A percentile compares a stretch with the other conserved stretches of the same genome.
These are phyloP conservation scores for Aspergillus cristatus DNA, from an alignment of 495 filamentous ascomycete genomes.

Conservation along the genomic window DNA sequence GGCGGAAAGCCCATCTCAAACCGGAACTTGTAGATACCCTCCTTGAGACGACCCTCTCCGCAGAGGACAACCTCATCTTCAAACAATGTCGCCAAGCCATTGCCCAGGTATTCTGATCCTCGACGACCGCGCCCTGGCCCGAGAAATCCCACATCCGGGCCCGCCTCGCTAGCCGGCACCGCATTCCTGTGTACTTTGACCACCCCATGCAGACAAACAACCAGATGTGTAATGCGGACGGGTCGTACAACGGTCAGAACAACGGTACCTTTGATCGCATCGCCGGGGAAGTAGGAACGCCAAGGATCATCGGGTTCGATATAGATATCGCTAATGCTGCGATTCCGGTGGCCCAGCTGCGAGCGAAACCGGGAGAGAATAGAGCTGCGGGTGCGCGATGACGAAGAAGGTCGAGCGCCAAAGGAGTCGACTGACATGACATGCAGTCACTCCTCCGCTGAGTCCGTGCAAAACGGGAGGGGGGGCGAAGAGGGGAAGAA, in stretches of 20 bases:
- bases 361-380: conserved; percentile 51
- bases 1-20: conserved; percentile 77
- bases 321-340: conserved; percentile 74
- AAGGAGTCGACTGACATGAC: conserved; percentile 40
- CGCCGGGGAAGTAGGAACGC: conserved; percentile 68
- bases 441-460: conserved; percentile 24
- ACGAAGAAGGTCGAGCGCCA: conserved; percentile 24
- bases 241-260: conserved; percentile 73
- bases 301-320: conserved; percentile 72
- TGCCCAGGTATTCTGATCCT: conserved; percentile 61
- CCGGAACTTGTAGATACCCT: conserved; percentile 83
- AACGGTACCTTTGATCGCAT: conserved; percentile 62
- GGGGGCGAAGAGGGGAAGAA: conserved; percentile 1
- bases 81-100: conserved; percentile 79
- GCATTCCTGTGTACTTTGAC: conserved; percentile 81
- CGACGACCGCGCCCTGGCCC: conserved; percentile 47
- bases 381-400: conserved; percentile 38
- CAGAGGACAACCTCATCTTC: conserved; percentile 86
- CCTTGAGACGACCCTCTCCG: conserved; percentile 77
- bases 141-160: conserved; percentile 36
- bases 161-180: conserved; percentile 51
- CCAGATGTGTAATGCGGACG: conserved; percentile 81
- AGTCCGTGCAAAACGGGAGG: conserved; percentile 28
- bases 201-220: conserved; percentile 76
- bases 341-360: conserved; percentile 55